Base-by-base conservation (phyloP, 108 stramenopile genomes). In the Cyclotella kingstonii region DNA sequence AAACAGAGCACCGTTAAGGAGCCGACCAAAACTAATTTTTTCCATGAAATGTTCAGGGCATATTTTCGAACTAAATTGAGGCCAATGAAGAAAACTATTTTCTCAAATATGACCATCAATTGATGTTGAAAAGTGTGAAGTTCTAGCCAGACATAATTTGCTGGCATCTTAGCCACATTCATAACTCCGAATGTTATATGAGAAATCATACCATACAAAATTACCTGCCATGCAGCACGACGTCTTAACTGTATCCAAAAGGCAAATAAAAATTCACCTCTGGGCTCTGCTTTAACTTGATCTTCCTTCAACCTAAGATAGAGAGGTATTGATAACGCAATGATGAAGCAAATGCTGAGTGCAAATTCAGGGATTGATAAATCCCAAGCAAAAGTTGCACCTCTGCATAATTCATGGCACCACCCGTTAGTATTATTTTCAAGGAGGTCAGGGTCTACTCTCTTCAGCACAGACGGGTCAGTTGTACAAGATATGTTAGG, bases 121-220 rank as follows among this genome's bases (percentile, higher is more conserved):
- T 70, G 69, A 40, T 76, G 52, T 40, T 76, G 75, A 46, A 64
- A 70, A 11, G 75, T 76, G 49, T 70, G 63, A 25, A 76, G 43
- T n/a, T 76, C 42, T 12, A 76, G 60, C 75, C 66, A 68, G 11
- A 76, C 75, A 31, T 71, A 76, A 30, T 76, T 76, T 26, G 75
- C 75, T n/a, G 75, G 60, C 48, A 62, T 59, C 34, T 76, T 76
- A 4, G 75, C 75, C 23, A 63, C 69, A 60, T 70, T 76, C 50
- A 58, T 52, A 6, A 76, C 69, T 11, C 69, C 69, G 45, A 76
- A 76, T 21, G 75, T 76, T 9, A 76, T 70, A 49, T 76, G 68
- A 1, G 63, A 66, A 12, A 76, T 68, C 75, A 76, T 76, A n/a
- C 63, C 68, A 66, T 76, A 76, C 5, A 76, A 50, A 38, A 76